Conservation (phyloP, 371 early-diverging fungal species). For the Lichtheimia hyalospora region DNA sequence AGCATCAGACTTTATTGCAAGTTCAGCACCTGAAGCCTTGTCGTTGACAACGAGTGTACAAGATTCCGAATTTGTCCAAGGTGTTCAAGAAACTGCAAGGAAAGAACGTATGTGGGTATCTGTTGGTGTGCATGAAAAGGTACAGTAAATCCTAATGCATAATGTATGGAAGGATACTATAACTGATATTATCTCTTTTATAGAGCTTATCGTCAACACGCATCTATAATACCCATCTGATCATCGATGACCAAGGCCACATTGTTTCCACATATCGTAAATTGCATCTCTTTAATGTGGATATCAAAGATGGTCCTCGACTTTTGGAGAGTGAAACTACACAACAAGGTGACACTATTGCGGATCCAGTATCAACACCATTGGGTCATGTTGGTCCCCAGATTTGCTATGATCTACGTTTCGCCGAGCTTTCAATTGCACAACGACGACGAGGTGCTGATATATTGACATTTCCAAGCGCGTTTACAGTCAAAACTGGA, state of each 20-base stretch:
- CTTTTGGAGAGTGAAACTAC: constrained; percentile 68
- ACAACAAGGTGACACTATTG: constrained; percentile 52
- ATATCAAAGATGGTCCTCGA: constrained; percentile 59
- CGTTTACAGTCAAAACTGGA: constrained; percentile 84
- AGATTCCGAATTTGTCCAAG: constrained; percentile 54
- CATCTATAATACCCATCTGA: constrained; percentile 70
- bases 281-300: constrained; percentile 80
- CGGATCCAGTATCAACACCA: constrained; percentile 61
- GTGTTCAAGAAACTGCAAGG: constrained; percentile 57
- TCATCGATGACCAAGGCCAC: constrained; percentile 63
- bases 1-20: constrained; percentile 79
- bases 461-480: constrained; percentile 81
- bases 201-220: constrained; percentile 6
- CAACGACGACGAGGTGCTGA: constrained; percentile 69
- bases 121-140: constrained; percentile 76
- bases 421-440: constrained; percentile 67
- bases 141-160: constrained; percentile 5
- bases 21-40: constrained; percentile 42
- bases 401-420: constrained; percentile 85
- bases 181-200: neutral
- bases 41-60: constrained; percentile 50
- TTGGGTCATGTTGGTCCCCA: constrained; percentile 71
- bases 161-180: neutral
- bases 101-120: constrained; percentile 70
- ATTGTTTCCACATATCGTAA: constrained; percentile 69